phyloP scores from a whole-genome alignment of 495 filamentous ascomycete species.

The Penicillium daleae region DNA sequence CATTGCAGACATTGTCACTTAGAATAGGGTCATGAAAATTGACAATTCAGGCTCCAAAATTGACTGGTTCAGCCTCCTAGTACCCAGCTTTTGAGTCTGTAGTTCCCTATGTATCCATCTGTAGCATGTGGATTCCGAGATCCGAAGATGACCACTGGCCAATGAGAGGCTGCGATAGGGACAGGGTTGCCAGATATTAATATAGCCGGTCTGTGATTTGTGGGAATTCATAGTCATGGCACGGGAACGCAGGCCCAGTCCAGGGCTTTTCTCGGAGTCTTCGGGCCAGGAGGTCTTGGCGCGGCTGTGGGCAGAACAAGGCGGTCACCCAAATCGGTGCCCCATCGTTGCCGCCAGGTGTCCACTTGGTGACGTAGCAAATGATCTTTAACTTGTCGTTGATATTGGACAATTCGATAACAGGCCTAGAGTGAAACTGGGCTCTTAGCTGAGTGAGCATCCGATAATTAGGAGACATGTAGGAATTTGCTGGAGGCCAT shows the following conservation, averaged over 20 bases:
- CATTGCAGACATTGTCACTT: slow-evolving; percentile 26
- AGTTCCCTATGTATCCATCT: background rate
- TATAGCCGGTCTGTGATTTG: slow-evolving; percentile 14
- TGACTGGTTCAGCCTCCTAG: slow-evolving; percentile 5
- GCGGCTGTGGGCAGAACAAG: slow-evolving; percentile 5
- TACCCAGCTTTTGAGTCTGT: background rate
- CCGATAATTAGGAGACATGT: background rate
- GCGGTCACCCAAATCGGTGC: slow-evolving; percentile 6
- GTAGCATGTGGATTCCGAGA: slow-evolving; percentile 5
- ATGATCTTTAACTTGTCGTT: background rate
- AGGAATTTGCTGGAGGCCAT: background rate
- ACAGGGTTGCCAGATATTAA: background rate
- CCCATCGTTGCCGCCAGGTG: slow-evolving; percentile 17
- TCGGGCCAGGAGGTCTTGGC: slow-evolving; percentile 8
- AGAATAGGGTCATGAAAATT: slow-evolving; percentile 7
- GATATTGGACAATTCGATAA: background rate
- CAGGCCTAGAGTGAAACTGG: background rate
- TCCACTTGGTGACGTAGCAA: slow-evolving; percentile 19
- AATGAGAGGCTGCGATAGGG: background rate
- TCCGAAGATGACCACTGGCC: slow-evolving; percentile 6
- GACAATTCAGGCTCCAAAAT: slow-evolving; percentile 4
- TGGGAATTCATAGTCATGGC: slow-evolving; percentile 4
- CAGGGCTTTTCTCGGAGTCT: background rate
- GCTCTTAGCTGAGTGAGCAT: background rate
- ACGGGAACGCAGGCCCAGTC: background rate